Conservation (phyloP, 352 stramenopile genomes). For the Globisporangium heterothallicum region DNA sequence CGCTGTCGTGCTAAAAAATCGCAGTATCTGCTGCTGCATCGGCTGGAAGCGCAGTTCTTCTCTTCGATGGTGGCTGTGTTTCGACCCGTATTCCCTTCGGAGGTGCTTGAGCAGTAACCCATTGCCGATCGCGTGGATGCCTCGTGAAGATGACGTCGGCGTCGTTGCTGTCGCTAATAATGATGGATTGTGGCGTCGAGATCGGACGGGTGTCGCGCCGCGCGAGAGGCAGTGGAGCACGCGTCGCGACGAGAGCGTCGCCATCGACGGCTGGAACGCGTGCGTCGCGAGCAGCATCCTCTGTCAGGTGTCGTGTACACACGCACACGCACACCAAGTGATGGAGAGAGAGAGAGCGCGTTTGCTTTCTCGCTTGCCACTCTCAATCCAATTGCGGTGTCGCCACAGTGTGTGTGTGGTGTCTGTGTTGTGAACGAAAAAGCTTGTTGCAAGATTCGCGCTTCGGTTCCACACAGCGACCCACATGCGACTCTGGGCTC, state of each 20-base stretch:
- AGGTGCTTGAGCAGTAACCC: slow-evolving; percentile 1
- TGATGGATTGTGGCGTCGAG: background rate
- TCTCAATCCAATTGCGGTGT: too few relatives aligned
- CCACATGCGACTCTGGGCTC: too few relatives aligned
- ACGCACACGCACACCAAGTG: background rate
- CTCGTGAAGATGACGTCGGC: background rate
- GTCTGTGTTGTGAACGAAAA: too few relatives aligned
- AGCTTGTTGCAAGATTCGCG: too few relatives aligned
- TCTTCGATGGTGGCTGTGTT: slow-evolving; percentile 2
- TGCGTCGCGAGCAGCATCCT: slow-evolving; percentile 23
- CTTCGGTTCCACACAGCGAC: too few relatives aligned
- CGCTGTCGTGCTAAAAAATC: slow-evolving; percentile 6
- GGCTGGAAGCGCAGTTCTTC: slow-evolving; percentile 1
- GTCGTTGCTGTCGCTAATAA: slow-evolving; percentile 3
- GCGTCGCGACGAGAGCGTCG: slow-evolving; percentile 5
- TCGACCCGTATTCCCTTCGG: background rate
- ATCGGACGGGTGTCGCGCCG: background rate
- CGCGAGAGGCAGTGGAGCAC: slow-evolving; percentile 9
- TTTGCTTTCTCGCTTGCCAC: background rate
- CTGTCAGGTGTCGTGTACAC: background rate
- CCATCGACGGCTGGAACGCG: slow-evolving; percentile 11
- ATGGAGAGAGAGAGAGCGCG: background rate
- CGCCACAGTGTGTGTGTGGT: too few relatives aligned
- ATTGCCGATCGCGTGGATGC: slow-evolving; percentile 5
- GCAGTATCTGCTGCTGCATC: background rate